These are phyloP conservation scores for Gynandropsis gynandra DNA, from an alignment of 345 rosid species.

Conservation along the genomic window DNA sequence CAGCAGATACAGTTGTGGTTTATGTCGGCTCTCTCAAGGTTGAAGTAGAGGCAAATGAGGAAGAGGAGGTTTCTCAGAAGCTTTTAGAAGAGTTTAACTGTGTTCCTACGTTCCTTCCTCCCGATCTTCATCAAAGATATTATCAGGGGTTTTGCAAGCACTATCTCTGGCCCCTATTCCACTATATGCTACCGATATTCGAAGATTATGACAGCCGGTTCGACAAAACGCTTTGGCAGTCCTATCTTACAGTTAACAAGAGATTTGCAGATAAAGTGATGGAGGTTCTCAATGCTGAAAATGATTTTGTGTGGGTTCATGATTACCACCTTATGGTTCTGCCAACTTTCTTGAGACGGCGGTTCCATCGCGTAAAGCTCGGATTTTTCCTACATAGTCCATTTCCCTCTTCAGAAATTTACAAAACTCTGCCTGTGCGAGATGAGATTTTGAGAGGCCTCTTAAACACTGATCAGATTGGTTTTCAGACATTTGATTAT, in stretches of 20 bases:
- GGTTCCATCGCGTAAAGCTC: constrained; percentile 57
- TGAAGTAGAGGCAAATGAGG: constrained; percentile 45
- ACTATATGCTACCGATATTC: constrained; percentile 80
- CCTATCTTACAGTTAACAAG: constrained; percentile 74
- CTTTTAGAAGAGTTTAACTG: constrained; percentile 57
- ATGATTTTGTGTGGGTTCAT: constrained; percentile 74
- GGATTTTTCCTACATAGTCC: constrained; percentile 83
- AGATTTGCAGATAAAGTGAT: constrained; percentile 71
- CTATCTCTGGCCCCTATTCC: constrained; percentile 76
- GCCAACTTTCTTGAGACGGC: constrained; percentile 73
- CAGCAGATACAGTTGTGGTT: constrained; percentile 48
- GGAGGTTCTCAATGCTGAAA: constrained; percentile 72
- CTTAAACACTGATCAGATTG: constrained; percentile 69
- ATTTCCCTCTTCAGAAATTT: constrained; percentile 77
- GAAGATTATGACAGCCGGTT: constrained; percentile 75
- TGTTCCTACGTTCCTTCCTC: constrained; percentile 60
- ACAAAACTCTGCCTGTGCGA: constrained; percentile 64
- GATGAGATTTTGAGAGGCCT: constrained; percentile 60
- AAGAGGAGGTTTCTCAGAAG: constrained; percentile 61
- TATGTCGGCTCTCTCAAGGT: constrained; percentile 69
- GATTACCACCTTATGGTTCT: constrained; percentile 83
- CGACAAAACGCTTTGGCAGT: constrained; percentile 66
- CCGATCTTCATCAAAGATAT: constrained; percentile 55
- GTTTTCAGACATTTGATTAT: constrained; percentile 81
- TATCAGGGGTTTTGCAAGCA: constrained; percentile 75